Evolutionary conservation across 2,329 filamentous ascomycete species (phyloP), one percentile per base, ranked within the genome.

Genomic region (Xylaria digitata): DNA sequence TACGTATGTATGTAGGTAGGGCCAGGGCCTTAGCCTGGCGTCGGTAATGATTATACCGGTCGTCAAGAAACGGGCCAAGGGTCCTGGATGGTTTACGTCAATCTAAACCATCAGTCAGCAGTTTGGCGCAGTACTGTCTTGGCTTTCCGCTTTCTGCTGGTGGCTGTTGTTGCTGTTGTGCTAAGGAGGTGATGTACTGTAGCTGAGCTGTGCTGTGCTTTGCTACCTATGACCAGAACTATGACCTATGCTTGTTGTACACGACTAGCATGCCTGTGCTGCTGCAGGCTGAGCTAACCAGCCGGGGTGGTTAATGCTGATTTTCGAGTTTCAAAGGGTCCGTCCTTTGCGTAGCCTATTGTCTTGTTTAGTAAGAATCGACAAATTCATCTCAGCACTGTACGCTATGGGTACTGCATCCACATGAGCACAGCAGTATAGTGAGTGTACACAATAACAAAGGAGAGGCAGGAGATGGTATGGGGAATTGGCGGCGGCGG

Each of bases 291-390:
- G 61, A 34, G 45, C 46, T 57, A 50, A 37, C 45, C 57, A 52
- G 46, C 32, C 37, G 17, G 65, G 65, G 46, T 32, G n/a, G 19
- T n/a, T 23, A 56, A 19, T 42, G 45, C 21, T 45, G 17, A 26
- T 45, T 52, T 67, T 57, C 42, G 61, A 65, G 56, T 64, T 57
- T 48, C 45, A 48, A 56, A 37, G 49, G 17, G 55, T 55, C 55
- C 43, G 55, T 55, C 55, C 43, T 64, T 57, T 56, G 50, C 17
- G 61, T 34, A 53, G 43, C 37, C 45, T 55, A 30, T n/a, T 23
- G 58, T 58, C 58, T 40, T 37, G 50, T 42, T 58, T 63, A 63
- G 55, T 46, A 66, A 63, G 49, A 60, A 32, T 56, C 34, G 60
- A 30, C 40, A 46, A 50, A 37, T 23, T 59, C 34, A 21, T 32